These are phyloP conservation scores for Nicotiana otophora DNA, from an alignment of 257 asterid species.

Conservation along the genomic window DNA sequence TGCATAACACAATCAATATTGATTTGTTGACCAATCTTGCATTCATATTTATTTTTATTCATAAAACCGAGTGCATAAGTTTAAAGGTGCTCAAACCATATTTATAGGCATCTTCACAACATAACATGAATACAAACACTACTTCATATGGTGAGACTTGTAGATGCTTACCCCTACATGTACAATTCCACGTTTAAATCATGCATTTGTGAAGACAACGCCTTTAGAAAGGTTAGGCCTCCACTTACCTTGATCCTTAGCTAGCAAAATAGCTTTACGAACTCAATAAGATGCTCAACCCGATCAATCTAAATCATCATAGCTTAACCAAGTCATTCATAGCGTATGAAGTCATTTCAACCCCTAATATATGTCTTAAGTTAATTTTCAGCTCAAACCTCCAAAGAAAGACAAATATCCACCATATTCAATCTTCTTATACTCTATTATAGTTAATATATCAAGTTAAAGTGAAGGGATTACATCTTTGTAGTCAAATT, in stretches of 20 bases:
- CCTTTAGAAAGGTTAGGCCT: background rate
- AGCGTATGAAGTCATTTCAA: background rate
- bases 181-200: background rate
- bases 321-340: background rate
- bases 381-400: background rate
- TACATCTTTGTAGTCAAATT: background rate
- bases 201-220: background rate
- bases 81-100: background rate
- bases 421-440: background rate
- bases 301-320: background rate
- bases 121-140: background rate
- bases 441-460: background rate
- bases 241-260: background rate
- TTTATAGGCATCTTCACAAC: background rate
- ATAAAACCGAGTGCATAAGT: background rate
- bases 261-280: background rate
- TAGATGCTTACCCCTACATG: background rate
- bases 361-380: background rate
- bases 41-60: background rate
- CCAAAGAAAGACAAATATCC: background rate
- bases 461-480: background rate
- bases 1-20: background rate
- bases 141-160: background rate
- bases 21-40: background rate
- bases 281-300: background rate